phyloP scores from a whole-genome alignment of 176 grass and related monocot genomes.

The Eragrostis curvula region DNA sequence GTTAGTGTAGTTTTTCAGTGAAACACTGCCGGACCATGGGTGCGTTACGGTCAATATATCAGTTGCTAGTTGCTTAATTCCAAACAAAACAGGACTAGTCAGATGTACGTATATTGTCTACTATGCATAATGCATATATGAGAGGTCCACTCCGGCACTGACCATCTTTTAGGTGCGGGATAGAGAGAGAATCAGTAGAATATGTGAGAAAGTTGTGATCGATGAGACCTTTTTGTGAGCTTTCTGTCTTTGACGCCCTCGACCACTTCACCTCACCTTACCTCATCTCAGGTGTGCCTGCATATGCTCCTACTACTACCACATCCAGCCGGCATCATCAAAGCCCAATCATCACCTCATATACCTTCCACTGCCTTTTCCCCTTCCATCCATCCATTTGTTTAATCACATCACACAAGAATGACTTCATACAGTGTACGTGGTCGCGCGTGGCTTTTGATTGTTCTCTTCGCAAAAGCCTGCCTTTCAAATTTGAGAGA shows the following conservation, averaged over 20 bases:
- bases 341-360: constrained; percentile 45
- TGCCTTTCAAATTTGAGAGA: constrained; percentile 19
- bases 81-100: too few species aligned
- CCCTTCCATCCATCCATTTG: neutral
- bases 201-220: neutral
- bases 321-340: constrained; percentile 31
- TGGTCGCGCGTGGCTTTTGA: neutral
- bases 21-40: too few species aligned
- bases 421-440: neutral
- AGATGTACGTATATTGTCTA: too few species aligned
- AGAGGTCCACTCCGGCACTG: neutral
- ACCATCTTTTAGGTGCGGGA: neutral
- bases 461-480: constrained; percentile 38
- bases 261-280: neutral
- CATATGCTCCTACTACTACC: neutral
- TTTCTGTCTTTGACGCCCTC: constrained; percentile 17
- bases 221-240: constrained; percentile 27
- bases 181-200: neutral
- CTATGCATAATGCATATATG: too few species aligned
- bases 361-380: neutral
- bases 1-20: too few species aligned
- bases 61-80: too few species aligned
- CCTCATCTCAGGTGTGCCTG: neutral
- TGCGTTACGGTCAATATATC: too few species aligned
- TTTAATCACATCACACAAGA: constrained; percentile 20